Evolutionary conservation across 768 basidiomycete genomes (phyloP), one percentile per base, ranked within the genome.

Genomic region (Boletus rubroflammeus): DNA sequence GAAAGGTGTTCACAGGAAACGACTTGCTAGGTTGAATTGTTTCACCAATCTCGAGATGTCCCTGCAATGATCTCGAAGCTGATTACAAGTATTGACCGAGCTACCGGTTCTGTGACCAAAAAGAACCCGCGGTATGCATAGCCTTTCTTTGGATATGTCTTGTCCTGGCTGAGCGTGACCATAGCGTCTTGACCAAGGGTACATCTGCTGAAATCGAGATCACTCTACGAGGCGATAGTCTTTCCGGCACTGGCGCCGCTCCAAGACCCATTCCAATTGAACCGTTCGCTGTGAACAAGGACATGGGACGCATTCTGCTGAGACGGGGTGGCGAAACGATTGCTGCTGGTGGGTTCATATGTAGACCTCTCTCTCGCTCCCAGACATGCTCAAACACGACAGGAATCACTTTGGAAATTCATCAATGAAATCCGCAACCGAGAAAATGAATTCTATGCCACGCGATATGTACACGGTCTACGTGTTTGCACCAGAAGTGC

Each of bases 251-350:
- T 9, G 63, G 73, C 11, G 57, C 76, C 0, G 66, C 70, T 32
- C 73, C 76, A 15, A 76, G 83, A 8, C 79, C 85, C 2, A 87
- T 98, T 25, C 91, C 97, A 13, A 66, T 98, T 15, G 97, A 98
- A 67, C 80, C 90, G 2, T 96, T 97, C 61, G 71, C 83, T 1
- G 73, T 74, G 7, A 98, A 95, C 73, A 99, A 98, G 71, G 91
- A 95, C 51, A 97, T 98, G 97, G 97, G 97, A 0, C 75, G 97
- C 44, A 81, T 99, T 47, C 67, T 99, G 58, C 76, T 99, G 54
- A 77, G 97, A 41, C 76, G 96, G 50, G 85, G 84, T 29, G 97
- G 97, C 0, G 95, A 98, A 74, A 98, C 97, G 0, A 89, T 99
- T 55, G 93, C 86, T 36, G 95, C 95, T 42, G 95, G 94, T 86